Evolutionary conservation across 106 monocot species (phyloP), one percentile per base, ranked within the genome.

Genomic region (Phalaenopsis aphrodite): DNA sequence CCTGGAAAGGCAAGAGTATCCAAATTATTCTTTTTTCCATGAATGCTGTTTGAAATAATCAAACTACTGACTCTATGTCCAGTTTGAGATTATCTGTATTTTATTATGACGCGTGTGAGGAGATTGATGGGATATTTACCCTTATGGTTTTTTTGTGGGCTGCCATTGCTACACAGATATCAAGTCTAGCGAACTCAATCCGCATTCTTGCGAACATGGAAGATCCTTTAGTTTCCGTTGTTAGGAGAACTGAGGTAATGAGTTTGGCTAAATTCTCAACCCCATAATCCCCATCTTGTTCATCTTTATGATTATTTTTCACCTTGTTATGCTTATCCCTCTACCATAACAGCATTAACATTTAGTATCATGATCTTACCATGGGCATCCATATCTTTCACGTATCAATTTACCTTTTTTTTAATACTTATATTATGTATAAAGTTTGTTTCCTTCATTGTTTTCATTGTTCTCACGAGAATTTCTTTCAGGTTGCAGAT

Each of bases 161-260:
- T 46, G 12, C 9, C 46, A 23, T 76, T 48, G 5, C 30, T 48
- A 48, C 38, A 67, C 89, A 94, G 95, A 91, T 99, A 86, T 91
- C 87, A 76, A 95, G 91, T 80, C 87, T 99, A 71, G 80, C 95
- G 67, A 95, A 95, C 12, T 95, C 94, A 5, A 90, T 99, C 37
- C 88, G 93, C 57, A 78, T 86, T 12, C 89, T 99, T 85, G 99
- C 99, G 65, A 85, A 95, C 47, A 99, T 99, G 94, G 91, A 91
- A 55, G 99, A 99, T 75, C 99, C 94, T 42, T 88, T 99, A 16
- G 88, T 86, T 8, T 83, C 71, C 76, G 87, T 92, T 80, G 41
- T 90, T 23, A 85, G 84, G 82, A 86, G 79, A 80, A 97, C 87
- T 45, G 94, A 97, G 85, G 96, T 92, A 75, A 84, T 72, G 14